Base-by-base conservation (phyloP, 2,329 filamentous ascomycete genomes). In the Cadophora malorum region DNA sequence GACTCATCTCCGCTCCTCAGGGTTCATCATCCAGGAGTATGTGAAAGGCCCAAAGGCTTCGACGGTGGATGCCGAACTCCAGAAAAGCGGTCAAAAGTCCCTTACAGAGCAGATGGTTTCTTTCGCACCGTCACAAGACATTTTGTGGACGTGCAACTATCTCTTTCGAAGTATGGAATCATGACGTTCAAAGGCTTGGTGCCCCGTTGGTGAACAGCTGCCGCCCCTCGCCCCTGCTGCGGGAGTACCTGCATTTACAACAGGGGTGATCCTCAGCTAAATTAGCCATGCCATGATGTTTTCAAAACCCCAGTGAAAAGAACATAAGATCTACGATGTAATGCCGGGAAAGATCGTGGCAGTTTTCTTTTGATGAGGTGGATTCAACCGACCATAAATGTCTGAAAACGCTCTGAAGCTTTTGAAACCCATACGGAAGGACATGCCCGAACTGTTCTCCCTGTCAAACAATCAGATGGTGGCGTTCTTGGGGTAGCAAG, bases 181-280 rank as follows among this genome's bases (percentile, higher is more conserved):
- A 38, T 58, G 19, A 38, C 21, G 31, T 38, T 38, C 21, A 35
- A 4, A n/a, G 45, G n/a, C 45, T 49, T 49, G 19, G 19, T 49
- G 45, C n/a, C n/a, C 12, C 12, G 19, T n/a, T 58, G 33, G 31
- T 38, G 55, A 58, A 8, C 7, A n/a, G 35, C 56, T 25, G 56
- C 35, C 55, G n/a, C 12, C 1, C 33, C n/a, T 7, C 19, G 12
- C 56, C 33, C 55, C 49, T 65, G 63, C 10, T 38, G 31, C 64
- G 64, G 64, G 63, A 65, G 64, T 66, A 66, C 64, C 64, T 66
- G 64, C 64, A 66, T 66, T 47, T 61, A 12, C 35, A 14, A 41
- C 64, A 61, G 47, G 56, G 56, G 33, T 62, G 16, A 21, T 25
- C 45, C 21, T 55, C 45, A 41, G 28, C n/a, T 38, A 61, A 33